A percentile compares a stretch with the other conserved stretches of the same genome.
Evolutionary conservation across 2,329 filamentous ascomycete species (phyloP).

Genomic region (Cladobotryum protrusum): DNA sequence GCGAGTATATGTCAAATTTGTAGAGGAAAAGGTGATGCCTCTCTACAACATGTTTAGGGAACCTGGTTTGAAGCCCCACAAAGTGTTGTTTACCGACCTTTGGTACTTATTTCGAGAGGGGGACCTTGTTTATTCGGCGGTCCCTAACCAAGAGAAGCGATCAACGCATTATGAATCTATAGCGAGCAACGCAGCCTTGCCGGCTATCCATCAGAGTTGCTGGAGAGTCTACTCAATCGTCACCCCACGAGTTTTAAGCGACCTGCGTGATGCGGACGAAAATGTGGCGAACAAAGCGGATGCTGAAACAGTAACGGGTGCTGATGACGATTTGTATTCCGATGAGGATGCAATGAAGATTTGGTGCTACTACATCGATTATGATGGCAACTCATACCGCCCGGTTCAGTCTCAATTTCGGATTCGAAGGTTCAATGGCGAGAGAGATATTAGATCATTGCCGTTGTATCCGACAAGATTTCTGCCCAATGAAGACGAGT

Average conservation of each 20-base stretch:
- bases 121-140: not conserved
- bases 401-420: not conserved
- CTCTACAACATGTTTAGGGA: conserved; percentile 1
- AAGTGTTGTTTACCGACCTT: not conserved
- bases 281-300: not conserved
- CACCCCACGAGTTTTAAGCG: not conserved
- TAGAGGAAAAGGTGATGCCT: conserved; percentile 5
- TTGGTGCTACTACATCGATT: conserved; percentile 9
- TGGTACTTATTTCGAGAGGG: conserved; percentile 6
- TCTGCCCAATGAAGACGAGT: conserved; percentile 1
- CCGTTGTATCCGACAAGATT: conserved; percentile 8
- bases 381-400: conserved; percentile 5
- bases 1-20: conserved; percentile 6
- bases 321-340: too few species aligned
- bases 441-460: conserved; percentile 6
- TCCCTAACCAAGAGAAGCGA: not conserved
- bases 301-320: not conserved
- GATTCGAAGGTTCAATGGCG: conserved; percentile 5
- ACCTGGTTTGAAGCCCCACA: not conserved
- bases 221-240: not conserved
- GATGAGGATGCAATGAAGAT: not conserved
- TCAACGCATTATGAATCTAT: not conserved
- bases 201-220: not conserved
- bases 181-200: not conserved
- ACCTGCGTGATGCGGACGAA: too few species aligned